Evolutionary conservation across 257 asterid species (phyloP), one percentile per base, ranked within the genome.

Genomic region (Nicotiana paniculata): DNA sequence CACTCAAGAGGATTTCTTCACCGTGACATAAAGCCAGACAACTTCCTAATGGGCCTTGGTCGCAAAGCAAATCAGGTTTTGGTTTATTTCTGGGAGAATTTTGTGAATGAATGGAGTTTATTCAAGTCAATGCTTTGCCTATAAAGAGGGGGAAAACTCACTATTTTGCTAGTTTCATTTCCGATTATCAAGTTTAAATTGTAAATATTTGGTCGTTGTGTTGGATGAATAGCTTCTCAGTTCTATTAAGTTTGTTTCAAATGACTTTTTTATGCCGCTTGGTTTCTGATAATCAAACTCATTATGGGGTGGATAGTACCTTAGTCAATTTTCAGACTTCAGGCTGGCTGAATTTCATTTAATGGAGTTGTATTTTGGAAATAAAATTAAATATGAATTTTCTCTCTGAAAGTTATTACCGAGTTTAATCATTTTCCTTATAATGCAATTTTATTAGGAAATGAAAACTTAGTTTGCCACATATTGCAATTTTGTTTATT

Each of bases 1-100:
- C 99, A 95, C 80, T 91, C 99, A 17, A 90, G 99, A 89, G 97
- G 98, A 86, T 93, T 95, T 89, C 99, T 95, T 88, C 99, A 95
- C 84, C 98, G 99, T 67, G 98, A 93, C 86, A 92, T 95, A 87
- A 95, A 95, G 92, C 99, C 99, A 48, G 98, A 93, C 87, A 93
- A 92, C 80, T 95, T 93, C 85, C 87, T 93, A 85, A 95, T 95
- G 99, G 99, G 99, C 85, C 89, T 95, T 86, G 97, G 99, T 33
- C 97, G 99, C 90, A 95, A 93, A 90, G 99, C 99, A 69, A 95
- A 93, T 84, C 99, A 95, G 95, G 99, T 91, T 74, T 46, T 24
- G 43, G 26, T 74, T 74, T 24, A 74, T 74, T 74, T 74, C 43
- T 46, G 24, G 26, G 24, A 24, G 61, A 74, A 74, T 48, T 74